Conservation (phyloP, 1,284 basidiomycete genomes). For the Ustilago hordei region DNA sequence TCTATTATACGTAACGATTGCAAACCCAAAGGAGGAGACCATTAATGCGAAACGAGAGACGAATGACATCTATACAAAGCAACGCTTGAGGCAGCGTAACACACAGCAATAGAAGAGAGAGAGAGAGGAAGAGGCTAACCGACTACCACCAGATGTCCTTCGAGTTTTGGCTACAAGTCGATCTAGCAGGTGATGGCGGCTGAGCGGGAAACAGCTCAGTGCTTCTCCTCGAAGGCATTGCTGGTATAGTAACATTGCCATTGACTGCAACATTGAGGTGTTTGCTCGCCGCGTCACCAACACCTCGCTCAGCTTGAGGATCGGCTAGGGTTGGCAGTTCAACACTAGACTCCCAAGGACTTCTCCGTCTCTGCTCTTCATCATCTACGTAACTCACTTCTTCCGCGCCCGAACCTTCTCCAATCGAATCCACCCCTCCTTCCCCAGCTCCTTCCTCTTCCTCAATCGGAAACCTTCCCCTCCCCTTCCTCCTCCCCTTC, state of each 20-base stretch:
- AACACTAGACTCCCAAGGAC: constrained; percentile 20
- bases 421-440: constrained; percentile 1
- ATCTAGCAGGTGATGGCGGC: constrained; percentile 25
- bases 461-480: constrained; percentile 28
- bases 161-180: constrained; percentile 17
- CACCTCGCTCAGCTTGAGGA: neutral
- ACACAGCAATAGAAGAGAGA: neutral
- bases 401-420: constrained; percentile 27
- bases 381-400: constrained; percentile 14
- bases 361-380: constrained; percentile 6
- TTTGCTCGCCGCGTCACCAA: neutral
- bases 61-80: neutral
- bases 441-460: constrained; percentile 18
- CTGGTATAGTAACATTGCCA: neutral
- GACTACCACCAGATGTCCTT: constrained; percentile 38
- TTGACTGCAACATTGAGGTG: neutral
- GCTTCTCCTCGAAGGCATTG: neutral
- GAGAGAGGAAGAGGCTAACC: neutral
- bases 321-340: constrained; percentile 10
- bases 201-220: neutral
- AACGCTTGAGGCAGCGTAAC: neutral
- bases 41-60: neutral
- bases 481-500: neutral
- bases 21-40: neutral
- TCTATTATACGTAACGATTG: neutral